Evolutionary conservation across 352 stramenopile species (phyloP).

Genomic region (Globisporangium paroecandrum): DNA sequence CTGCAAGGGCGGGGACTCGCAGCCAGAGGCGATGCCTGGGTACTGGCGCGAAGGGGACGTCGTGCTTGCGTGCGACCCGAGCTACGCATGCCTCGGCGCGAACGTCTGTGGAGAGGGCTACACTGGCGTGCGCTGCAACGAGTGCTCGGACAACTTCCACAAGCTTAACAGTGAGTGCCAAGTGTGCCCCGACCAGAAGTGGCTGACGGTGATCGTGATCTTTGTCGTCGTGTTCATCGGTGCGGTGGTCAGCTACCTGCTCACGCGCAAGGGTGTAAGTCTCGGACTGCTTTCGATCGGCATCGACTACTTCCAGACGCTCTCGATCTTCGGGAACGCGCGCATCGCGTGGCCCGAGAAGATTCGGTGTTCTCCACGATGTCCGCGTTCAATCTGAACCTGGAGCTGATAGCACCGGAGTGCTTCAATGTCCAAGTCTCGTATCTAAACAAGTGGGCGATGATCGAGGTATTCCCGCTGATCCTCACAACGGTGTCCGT

Average conservation of each 20-base stretch:
- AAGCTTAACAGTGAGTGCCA: constrained; percentile 64
- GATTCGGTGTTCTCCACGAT: constrained; percentile 62
- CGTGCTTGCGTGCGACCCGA: constrained; percentile 49
- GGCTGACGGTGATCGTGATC: constrained; percentile 48
- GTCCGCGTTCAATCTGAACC: constrained; percentile 80
- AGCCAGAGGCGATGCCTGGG: constrained; percentile 39
- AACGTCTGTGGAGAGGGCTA: constrained; percentile 51
- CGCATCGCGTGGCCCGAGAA: constrained; percentile 62
- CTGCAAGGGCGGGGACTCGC: constrained; percentile 46
- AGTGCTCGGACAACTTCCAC: constrained; percentile 46
- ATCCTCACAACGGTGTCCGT: constrained; percentile 40
- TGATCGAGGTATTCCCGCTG: constrained; percentile 58
- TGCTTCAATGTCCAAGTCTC: constrained; percentile 71
- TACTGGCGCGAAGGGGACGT: constrained; percentile 59
- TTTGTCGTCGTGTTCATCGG: constrained; percentile 46
- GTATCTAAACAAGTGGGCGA: constrained; percentile 71
- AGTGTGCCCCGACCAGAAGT: constrained; percentile 50
- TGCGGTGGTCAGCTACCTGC: constrained; percentile 48
- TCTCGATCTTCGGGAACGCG: constrained; percentile 76
- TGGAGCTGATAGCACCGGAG: constrained; percentile 80
- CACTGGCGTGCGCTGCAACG: constrained; percentile 40
- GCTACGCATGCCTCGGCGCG: constrained; percentile 49
- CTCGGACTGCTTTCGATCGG: constrained; percentile 74
- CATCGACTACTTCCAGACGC: constrained; percentile 85
- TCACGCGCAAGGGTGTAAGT: constrained; percentile 60